phyloP scores from a whole-genome alignment of 169 alveolate species.

The Amoebophrya sp. region DNA sequence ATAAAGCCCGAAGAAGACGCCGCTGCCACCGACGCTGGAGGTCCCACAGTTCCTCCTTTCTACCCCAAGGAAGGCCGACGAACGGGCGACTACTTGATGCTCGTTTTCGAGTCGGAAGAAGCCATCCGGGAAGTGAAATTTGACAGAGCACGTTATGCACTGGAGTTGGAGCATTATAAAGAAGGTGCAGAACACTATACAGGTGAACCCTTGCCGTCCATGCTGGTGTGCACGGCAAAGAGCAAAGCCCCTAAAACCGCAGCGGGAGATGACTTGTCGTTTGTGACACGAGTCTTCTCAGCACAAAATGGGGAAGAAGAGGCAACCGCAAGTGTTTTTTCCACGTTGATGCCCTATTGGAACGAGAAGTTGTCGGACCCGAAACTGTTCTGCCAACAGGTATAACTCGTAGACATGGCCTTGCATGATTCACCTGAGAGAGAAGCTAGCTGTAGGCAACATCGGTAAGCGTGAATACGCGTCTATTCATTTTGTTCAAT shows the following conservation, averaged over 20 bases:
- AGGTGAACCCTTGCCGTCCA: not conserved
- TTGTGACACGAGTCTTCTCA: not conserved
- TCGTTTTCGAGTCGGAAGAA: not conserved
- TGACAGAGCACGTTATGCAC: no score
- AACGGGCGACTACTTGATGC: not conserved
- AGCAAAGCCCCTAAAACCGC: not conserved
- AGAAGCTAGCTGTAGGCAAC: no score
- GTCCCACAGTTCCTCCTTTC: not conserved
- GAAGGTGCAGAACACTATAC: not conserved
- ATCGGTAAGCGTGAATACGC: no score
- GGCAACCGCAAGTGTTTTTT: not conserved
- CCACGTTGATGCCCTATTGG: constrained; percentile 1
- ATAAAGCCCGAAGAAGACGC: not conserved
- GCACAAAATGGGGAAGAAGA: not conserved
- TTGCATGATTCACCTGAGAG: no score
- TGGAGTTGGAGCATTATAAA: no score
- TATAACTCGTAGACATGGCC: no score
- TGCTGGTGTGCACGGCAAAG: not conserved
- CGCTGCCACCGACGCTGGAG: not conserved
- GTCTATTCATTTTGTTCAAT: no score
- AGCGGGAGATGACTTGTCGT: not conserved
- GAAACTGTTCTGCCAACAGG: not conserved
- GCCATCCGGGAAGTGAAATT: not conserved
- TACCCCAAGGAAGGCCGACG: not conserved
- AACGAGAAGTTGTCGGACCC: not conserved